Conservation (phyloP, 768 basidiomycete genomes). For the Serendipita sp. region DNA sequence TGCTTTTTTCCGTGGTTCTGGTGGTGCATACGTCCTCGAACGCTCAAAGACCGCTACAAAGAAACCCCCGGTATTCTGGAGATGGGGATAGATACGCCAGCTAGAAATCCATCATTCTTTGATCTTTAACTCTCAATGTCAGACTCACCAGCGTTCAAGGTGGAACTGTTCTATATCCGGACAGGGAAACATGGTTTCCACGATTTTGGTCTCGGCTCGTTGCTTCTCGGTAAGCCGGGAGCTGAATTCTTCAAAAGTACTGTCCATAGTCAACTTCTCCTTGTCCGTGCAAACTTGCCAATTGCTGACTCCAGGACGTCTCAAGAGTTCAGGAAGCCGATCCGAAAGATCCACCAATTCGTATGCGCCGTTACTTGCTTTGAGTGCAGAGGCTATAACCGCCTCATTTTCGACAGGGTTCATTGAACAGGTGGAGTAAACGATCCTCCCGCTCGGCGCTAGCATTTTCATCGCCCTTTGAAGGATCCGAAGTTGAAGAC, state of each 20-base stretch:
- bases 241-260: conserved; percentile 42
- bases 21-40: conserved; percentile 12
- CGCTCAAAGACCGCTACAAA: conserved; percentile 78
- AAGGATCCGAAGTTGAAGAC: conserved; percentile 84
- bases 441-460: conserved; percentile 71
- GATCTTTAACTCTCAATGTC: not conserved
- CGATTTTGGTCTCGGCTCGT: conserved; percentile 42
- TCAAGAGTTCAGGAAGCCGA: conserved; percentile 53
- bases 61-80: conserved; percentile 95
- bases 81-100: conserved; percentile 81
- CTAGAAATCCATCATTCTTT: conserved; percentile 24
- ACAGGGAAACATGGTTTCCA: conserved; percentile 67
- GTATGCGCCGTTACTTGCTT: conserved; percentile 63
- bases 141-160: conserved; percentile 55
- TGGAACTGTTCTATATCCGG: conserved; percentile 41
- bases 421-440: conserved; percentile 95
- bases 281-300: conserved; percentile 64
- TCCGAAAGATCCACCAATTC: conserved; percentile 63
- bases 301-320: conserved; percentile 54
- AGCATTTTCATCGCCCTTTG: conserved; percentile 86
- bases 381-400: conserved; percentile 74
- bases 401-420: conserved; percentile 98
- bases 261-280: conserved; percentile 26
- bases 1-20: not conserved
- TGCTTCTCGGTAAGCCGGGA: conserved; percentile 36